Conservation (phyloP, 176 grass and related monocot genomes). For the Triticum timopheevii region DNA sequence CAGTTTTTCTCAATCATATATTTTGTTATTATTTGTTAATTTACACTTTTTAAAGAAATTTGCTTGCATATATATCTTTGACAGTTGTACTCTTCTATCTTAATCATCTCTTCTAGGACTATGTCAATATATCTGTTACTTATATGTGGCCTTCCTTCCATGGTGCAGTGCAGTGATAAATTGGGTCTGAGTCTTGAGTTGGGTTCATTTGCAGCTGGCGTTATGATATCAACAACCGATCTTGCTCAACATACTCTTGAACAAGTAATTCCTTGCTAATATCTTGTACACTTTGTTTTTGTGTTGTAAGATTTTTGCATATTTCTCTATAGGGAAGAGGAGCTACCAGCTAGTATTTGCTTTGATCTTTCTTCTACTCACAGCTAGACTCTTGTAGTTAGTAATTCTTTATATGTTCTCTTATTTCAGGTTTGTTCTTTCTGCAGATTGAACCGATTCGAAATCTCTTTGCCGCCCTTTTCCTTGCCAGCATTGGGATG, state of each 20-base stretch:
- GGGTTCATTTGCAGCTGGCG: slow-evolving; percentile 98
- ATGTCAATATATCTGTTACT: slow-evolving; percentile 22
- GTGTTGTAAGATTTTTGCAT: background rate
- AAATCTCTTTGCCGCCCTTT: slow-evolving; percentile 97
- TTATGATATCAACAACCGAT: slow-evolving; percentile 99
- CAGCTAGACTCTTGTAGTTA: slow-evolving; percentile 39
- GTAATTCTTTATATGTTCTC: slow-evolving; percentile 72
- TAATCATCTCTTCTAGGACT: background rate
- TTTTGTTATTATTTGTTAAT: slow-evolving; percentile 6
- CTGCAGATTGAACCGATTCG: slow-evolving; percentile 99
- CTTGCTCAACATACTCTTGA: slow-evolving; percentile 98
- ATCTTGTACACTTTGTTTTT: slow-evolving; percentile 5
- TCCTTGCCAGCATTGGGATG: slow-evolving; percentile 99
- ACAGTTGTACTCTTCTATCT: background rate
- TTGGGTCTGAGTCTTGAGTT: slow-evolving; percentile 97
- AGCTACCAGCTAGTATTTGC: background rate
- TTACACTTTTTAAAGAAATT: background rate
- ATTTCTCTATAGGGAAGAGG: background rate
- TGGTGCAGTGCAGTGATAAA: slow-evolving; percentile 97
- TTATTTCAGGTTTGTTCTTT: slow-evolving; percentile 96
- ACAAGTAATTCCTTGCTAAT: slow-evolving; percentile 61
- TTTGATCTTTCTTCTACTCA: slow-evolving; percentile 33
- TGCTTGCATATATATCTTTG: background rate
- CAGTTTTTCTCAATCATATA: background rate
- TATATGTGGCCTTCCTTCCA: slow-evolving; percentile 30